Conservation (phyloP, 2,329 filamentous ascomycete genomes). For the Paecilomyces niveus region DNA sequence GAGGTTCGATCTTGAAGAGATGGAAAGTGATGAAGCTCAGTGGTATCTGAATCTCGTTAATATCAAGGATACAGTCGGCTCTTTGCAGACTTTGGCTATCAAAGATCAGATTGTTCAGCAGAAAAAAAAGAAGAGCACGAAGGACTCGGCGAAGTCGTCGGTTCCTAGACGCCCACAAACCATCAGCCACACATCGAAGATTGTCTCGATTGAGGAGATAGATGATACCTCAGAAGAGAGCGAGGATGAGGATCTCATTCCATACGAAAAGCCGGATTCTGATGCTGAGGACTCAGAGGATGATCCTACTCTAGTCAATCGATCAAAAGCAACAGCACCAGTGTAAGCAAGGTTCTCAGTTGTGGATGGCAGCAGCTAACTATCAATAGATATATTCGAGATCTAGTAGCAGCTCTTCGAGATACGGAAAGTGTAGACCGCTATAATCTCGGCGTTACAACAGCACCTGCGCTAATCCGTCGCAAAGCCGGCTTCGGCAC, state of each 20-base stretch:
- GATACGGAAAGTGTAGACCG: slow-evolving; percentile 79
- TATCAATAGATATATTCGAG: slow-evolving; percentile 62
- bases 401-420: slow-evolving; percentile 70
- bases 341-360: slow-evolving; percentile 45
- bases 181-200: slow-evolving; percentile 27
- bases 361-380: slow-evolving; percentile 7
- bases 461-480: slow-evolving; percentile 72
- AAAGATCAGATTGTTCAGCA: slow-evolving; percentile 12
- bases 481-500: slow-evolving; percentile 83
- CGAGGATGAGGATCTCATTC: slow-evolving; percentile 61
- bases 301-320: slow-evolving; percentile 76
- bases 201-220: slow-evolving; percentile 57
- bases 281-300: slow-evolving; percentile 90
- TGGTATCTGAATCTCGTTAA: slow-evolving; percentile 65
- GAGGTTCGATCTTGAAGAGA: slow-evolving; percentile 78
- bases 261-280: slow-evolving; percentile 79
- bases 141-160: slow-evolving; percentile 5
- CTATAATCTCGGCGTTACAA: slow-evolving; percentile 70
- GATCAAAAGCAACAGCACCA: slow-evolving; percentile 74
- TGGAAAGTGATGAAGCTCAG: slow-evolving; percentile 61
- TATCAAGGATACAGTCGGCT: slow-evolving; percentile 57
- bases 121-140: slow-evolving; percentile 5
- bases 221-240: slow-evolving; percentile 49
- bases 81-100: slow-evolving; percentile 44
- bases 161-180: slow-evolving; percentile 4